These are phyloP conservation scores for Tylopilus cervinicoccineus DNA, from an alignment of 768 basidiomycete genomes.

Conservation along the genomic window DNA sequence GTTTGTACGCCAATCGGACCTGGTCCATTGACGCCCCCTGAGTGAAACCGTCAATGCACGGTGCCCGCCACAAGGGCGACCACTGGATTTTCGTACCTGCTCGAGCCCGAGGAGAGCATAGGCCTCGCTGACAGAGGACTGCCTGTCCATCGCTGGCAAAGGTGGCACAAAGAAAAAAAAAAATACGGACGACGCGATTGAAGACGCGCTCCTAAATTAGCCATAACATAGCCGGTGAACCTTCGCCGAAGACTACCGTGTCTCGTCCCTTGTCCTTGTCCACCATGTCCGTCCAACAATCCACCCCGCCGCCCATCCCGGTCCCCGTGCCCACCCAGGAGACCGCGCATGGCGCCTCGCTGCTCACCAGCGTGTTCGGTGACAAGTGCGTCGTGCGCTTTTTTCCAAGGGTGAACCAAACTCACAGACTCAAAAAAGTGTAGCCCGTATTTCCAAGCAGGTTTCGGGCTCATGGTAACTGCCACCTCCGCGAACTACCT, in stretches of 20 bases:
- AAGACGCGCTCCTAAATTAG: slow-evolving; percentile 26
- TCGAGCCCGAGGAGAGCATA: slow-evolving; percentile 49
- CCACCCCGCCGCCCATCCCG: not conserved
- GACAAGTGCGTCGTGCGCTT: slow-evolving; percentile 61
- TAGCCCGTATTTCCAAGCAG: slow-evolving; percentile 97
- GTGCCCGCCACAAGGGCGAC: not conserved
- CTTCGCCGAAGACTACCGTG: not conserved
- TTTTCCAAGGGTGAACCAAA: not conserved
- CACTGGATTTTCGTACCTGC: slow-evolving; percentile 35
- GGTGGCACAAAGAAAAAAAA: slow-evolving; percentile 14
- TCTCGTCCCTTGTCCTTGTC: not conserved
- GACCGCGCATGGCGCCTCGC: slow-evolving; percentile 20
- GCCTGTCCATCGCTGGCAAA: slow-evolving; percentile 32
- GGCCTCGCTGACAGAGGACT: slow-evolving; percentile 34
- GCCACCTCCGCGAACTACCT: not conserved
- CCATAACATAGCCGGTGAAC: not conserved
- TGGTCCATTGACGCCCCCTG: slow-evolving; percentile 59
- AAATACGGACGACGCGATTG: slow-evolving; percentile 17
- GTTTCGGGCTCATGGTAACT: slow-evolving; percentile 92
- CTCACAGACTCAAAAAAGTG: slow-evolving; percentile 35
- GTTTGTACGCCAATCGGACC: slow-evolving; percentile 68
- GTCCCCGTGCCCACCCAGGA: slow-evolving; percentile 7
- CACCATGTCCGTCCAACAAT: slow-evolving; percentile 10
- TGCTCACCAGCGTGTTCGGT: slow-evolving; percentile 41
- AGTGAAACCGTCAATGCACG: slow-evolving; percentile 7